Percentiles rank a stretch among this genome's conserved stretches.
phyloP scores from a whole-genome alignment of 169 alveolate species.

The Gregarina niphandrodes region DNA sequence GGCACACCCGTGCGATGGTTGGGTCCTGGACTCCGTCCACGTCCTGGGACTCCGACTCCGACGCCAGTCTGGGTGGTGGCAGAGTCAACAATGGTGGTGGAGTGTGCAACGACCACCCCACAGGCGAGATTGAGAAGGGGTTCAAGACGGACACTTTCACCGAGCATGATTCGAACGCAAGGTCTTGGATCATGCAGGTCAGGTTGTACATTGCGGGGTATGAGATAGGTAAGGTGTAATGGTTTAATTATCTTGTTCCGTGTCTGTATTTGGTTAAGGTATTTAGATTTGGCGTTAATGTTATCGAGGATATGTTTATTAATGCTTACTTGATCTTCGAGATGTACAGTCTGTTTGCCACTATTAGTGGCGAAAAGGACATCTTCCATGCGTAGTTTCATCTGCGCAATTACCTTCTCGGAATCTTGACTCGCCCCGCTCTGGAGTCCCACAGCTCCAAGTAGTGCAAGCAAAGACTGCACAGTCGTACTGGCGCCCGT shows the following conservation, averaged over 20 bases:
- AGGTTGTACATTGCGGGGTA: constrained; percentile 15
- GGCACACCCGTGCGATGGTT: too few relatives aligned
- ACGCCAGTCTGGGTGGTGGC: too few relatives aligned
- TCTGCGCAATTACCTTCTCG: constrained; percentile 18
- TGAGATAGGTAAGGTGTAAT: constrained; percentile 14
- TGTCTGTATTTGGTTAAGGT: background rate
- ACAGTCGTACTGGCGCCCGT: constrained; percentile 28
- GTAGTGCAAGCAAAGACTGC: constrained; percentile 28
- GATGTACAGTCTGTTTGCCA: constrained; percentile 24
- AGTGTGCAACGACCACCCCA: too few relatives aligned
- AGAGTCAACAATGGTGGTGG: too few relatives aligned
- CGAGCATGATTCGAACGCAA: constrained; percentile 18
- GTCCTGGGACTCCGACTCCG: too few relatives aligned
- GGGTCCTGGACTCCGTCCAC: too few relatives aligned
- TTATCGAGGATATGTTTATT: constrained; percentile 8
- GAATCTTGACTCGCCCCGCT: constrained; percentile 28
- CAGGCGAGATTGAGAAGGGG: too few relatives aligned
- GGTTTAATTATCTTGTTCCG: background rate
- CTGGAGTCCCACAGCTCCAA: constrained; percentile 33
- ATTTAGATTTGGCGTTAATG: constrained; percentile 1
- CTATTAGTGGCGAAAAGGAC: constrained; percentile 10
- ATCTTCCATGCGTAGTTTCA: constrained; percentile 25
- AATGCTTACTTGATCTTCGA: constrained; percentile 19
- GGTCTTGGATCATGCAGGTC: constrained; percentile 27
- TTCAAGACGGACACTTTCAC: constrained; percentile 17